Evolutionary conservation across 345 rosid species (phyloP).

Genomic region (Brassica juncea): DNA sequence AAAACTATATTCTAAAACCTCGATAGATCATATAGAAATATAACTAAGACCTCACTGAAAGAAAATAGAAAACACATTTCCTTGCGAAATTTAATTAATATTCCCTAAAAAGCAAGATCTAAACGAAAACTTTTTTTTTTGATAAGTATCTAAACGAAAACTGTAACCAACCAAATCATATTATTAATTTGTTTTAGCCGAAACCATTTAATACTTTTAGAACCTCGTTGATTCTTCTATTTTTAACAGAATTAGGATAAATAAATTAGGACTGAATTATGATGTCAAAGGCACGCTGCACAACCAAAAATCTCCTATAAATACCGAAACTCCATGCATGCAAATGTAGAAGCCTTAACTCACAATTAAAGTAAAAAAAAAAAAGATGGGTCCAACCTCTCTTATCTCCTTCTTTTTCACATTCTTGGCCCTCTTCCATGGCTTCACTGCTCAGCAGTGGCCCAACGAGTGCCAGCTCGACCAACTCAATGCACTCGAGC

Average conservation of each 20-base stretch:
- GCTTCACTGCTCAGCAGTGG: constrained; percentile 45
- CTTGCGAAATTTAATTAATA: neutral
- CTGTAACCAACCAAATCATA: neutral
- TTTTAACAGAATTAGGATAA: neutral
- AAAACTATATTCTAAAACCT: neutral
- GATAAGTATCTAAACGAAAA: neutral
- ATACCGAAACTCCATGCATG: constrained; percentile 5
- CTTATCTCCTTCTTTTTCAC: constrained; percentile 41
- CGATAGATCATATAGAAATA: neutral
- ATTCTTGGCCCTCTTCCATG: constrained; percentile 47
- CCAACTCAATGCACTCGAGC: constrained; percentile 49
- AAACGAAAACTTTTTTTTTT: neutral
- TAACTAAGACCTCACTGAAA: neutral
- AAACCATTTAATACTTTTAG: neutral
- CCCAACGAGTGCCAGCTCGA: constrained; percentile 54
- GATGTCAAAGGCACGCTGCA: neutral
- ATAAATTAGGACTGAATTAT: neutral
- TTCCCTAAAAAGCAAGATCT: neutral
- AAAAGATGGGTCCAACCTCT: constrained; percentile 26
- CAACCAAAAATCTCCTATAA: constrained; percentile 22
- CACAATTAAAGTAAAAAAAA: neutral
- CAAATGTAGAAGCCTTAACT: constrained; percentile 8
- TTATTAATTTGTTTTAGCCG: neutral
- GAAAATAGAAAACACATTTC: neutral
- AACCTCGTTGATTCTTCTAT: neutral